Base-by-base conservation (phyloP, 2,329 filamentous ascomycete genomes). In the Pseudogymnoascus sp. region DNA sequence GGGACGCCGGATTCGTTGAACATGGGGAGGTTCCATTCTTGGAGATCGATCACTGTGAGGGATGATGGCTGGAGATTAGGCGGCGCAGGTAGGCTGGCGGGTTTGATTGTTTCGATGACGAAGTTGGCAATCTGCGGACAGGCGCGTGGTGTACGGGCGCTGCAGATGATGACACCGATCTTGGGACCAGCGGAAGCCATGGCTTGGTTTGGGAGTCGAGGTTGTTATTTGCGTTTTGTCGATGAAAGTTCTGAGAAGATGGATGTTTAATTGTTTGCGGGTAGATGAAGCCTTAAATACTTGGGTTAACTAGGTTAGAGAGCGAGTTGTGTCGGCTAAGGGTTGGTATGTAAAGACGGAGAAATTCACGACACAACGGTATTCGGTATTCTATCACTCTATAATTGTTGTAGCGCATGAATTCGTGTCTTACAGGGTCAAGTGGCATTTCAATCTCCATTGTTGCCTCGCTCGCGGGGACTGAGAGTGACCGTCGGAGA, bases 1-100 rank as follows among this genome's bases (percentile, higher is more conserved):
- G 76, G 77, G 33, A 77, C 74, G 12, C 68, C 70, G 2, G 73
- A 64, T 64, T 78, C 74, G 61, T 77, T 68, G 67, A 73, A 78
- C 19, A 76, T 64, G 5, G 75, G 75, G 0, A 77, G 71, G 1
- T 69, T 64, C 63, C 71, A 69, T 1, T 69, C 67, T 6, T 67
- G 64, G 11, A 76, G 67, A 38, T 75, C 73, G 64, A 75, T 65
- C 6, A 73, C 67, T 41, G 38, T 41, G 11, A 19, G 68, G 63
- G 38, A 75, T 62, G 61, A 2, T 68, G 62, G 25, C 66, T 61
- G 65, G 64, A 5, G 38, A 41, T 19, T 41, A 22, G 60, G 64
- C 8, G 64, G 62, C 42, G 66, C 66, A 12, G 63, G n/a, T 19
- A 60, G 62, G n/a, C 69, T 61, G 64, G 65, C 66, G 58, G 62